phyloP scores from a whole-genome alignment of 306 rosid genomes.

The Prunus campanulata region DNA sequence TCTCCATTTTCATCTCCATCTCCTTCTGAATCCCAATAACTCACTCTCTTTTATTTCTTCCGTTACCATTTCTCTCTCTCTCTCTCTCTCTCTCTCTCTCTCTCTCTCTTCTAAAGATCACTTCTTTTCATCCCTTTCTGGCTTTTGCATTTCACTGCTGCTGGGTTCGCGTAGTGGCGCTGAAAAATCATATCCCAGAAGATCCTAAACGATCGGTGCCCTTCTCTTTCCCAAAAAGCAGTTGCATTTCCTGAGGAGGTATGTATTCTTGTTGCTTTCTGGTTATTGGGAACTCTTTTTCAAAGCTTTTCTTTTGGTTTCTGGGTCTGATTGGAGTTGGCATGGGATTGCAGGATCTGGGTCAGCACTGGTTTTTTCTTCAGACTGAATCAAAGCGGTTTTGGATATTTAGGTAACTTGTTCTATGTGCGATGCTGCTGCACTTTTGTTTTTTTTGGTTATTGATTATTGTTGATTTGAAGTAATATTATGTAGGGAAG shows the following conservation, averaged over 20 bases:
- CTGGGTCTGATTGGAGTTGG: conserved; percentile 23
- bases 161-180: not conserved
- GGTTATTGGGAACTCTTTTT: not conserved
- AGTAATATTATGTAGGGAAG: not conserved
- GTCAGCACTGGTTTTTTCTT: not conserved
- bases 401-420: conserved; percentile 26
- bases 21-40: conserved; percentile 3
- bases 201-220: conserved; percentile 27
- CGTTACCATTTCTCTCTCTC: not conserved
- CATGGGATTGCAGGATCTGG: conserved; percentile 37
- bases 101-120: not conserved
- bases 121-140: not conserved
- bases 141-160: conserved; percentile 10
- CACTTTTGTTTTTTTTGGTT: not conserved
- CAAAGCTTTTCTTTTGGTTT: not conserved
- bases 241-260: conserved; percentile 24
- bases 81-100: conserved; percentile 14
- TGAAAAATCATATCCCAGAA: conserved; percentile 13
- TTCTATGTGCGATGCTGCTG: conserved; percentile 1
- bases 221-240: conserved; percentile 8
- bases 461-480: not conserved
- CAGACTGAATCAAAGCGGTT: conserved; percentile 9
- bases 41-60: not conserved
- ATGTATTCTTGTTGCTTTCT: not conserved
- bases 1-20: not conserved